Conservation (phyloP, 768 basidiomycete genomes). For the Russula compacta region DNA sequence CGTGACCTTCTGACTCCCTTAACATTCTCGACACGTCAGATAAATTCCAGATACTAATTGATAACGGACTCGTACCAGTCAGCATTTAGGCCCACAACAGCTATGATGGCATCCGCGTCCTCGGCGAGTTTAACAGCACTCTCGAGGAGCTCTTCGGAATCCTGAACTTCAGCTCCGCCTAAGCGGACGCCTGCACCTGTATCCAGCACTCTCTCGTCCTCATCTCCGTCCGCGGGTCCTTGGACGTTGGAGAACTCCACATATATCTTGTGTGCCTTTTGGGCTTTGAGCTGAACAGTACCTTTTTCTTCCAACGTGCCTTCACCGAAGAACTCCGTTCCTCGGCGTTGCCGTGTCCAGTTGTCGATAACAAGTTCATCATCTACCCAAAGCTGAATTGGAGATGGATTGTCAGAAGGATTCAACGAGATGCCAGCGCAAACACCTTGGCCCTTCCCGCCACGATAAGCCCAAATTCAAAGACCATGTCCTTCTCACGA, state of each 20-base stretch:
- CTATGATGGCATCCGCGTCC: conserved; percentile 64
- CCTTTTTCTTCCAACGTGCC: conserved; percentile 61
- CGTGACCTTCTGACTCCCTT: conserved; percentile 64
- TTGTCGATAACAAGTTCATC: conserved; percentile 72
- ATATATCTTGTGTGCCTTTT: conserved; percentile 43
- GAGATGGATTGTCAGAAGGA: background rate
- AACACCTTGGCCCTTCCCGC: conserved; percentile 61
- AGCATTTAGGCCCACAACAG: conserved; percentile 67
- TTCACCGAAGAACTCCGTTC: conserved; percentile 56
- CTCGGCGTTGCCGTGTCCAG: conserved; percentile 67
- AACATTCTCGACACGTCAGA: background rate
- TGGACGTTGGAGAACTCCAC: conserved; percentile 72
- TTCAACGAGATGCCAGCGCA: background rate
- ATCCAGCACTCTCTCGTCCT: conserved; percentile 55
- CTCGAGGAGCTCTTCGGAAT: conserved; percentile 48
- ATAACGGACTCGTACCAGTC: conserved; percentile 41
- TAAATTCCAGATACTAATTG: background rate
- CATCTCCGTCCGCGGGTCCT: conserved; percentile 61
- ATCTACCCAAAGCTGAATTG: conserved; percentile 52
- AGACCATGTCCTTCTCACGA: conserved; percentile 42
- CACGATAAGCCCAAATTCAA: conserved; percentile 62
- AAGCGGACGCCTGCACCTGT: conserved; percentile 61
- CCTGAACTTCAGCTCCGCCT: conserved; percentile 59
- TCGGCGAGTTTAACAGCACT: conserved; percentile 57
- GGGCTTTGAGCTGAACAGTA: conserved; percentile 43